Base-by-base conservation (phyloP, 78 protist species). In the Anaeramoeba flamelloides region DNA sequence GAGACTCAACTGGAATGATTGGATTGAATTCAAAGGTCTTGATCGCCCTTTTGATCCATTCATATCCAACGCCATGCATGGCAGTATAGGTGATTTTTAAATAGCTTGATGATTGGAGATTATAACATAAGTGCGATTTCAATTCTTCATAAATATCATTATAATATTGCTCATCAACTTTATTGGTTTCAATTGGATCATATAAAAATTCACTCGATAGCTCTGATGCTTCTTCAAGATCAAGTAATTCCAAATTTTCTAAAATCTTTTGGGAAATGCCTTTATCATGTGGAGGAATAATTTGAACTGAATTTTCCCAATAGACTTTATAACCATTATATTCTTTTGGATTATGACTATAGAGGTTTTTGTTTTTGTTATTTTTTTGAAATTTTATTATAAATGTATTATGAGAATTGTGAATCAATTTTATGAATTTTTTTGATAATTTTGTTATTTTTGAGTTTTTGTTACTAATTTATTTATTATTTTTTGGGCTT, bases 291-390 rank as follows among this genome's bases (percentile, higher is more conserved):
- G 94, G 94, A 38, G 88, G 65, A 34, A 85, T 37, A 36, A 90
- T 88, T 83, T 88, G 92, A 0, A 88, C 89, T 26, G 95, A 97
- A 83, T 92, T 92, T n/a, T 65, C n/a, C 95, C 97, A 94, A 87
- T 97, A 97, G 33, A 97, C 91, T 79, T 97, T 97, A 89, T 97
- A 97, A 1, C 99, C 99, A 85, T 97, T 97, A 90, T 94, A 80
- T 26, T 53, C 77, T 37, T 41, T 79, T 8, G 86, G 89, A 39
- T 86, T 86, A 38, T 86, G 88, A 53, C n/a, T n/a, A n/a, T n/a
- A n/a, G n/a, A n/a, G n/a, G n/a, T n/a, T n/a, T n/a, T n/a, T n/a
- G n/a, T n/a, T n/a, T n/a, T n/a, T n/a, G n/a, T n/a, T n/a, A n/a
- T n/a, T n/a, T n/a, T n/a, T n/a, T n/a, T n/a, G n/a, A n/a, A n/a